Percentiles rank a stretch among this genome's conserved stretches.
These are phyloP conservation scores for Solanum megistacrolobum DNA, from an alignment of 257 asterid genomes.

Conservation along the genomic window DNA sequence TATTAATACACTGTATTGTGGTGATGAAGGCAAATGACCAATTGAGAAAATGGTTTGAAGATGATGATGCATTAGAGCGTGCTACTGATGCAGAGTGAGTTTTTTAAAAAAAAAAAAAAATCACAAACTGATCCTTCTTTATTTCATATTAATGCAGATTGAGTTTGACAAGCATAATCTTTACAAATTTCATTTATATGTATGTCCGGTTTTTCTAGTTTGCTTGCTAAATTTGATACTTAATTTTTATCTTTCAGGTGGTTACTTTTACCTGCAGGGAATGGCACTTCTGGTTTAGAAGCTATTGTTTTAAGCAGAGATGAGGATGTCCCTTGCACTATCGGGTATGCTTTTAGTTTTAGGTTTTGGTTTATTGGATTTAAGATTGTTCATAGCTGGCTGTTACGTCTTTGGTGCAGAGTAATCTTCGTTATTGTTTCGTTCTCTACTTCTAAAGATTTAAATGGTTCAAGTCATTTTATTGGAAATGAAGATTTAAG, in stretches of 20 bases:
- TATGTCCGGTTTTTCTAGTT: not conserved
- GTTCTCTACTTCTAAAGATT: not conserved
- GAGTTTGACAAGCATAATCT: conserved; percentile 5
- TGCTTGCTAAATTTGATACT: not conserved
- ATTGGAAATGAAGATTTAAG: not conserved
- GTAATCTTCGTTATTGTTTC: not conserved
- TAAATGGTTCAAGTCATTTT: not conserved
- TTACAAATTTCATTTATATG: not conserved
- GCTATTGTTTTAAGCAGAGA: conserved; percentile 65
- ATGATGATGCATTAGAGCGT: conserved; percentile 86
- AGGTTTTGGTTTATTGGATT: not conserved
- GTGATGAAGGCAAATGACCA: conserved; percentile 63
- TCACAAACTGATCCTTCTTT: no score
- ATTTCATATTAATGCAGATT: no score
- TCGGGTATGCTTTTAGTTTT: conserved; percentile 46
- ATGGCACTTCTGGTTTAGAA: conserved; percentile 42
- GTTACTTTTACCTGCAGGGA: conserved; percentile 56
- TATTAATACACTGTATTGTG: not conserved
- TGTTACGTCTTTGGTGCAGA: not conserved
- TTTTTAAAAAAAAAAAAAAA: no score
- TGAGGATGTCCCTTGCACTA: conserved; percentile 45
- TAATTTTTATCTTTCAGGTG: conserved; percentile 33
- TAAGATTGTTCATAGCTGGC: not conserved
- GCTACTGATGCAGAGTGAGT: conserved; percentile 84
- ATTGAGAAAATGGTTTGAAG: conserved; percentile 59